Evolutionary conservation across 345 rosid species (phyloP).

Genomic region (Clausena lansium): DNA sequence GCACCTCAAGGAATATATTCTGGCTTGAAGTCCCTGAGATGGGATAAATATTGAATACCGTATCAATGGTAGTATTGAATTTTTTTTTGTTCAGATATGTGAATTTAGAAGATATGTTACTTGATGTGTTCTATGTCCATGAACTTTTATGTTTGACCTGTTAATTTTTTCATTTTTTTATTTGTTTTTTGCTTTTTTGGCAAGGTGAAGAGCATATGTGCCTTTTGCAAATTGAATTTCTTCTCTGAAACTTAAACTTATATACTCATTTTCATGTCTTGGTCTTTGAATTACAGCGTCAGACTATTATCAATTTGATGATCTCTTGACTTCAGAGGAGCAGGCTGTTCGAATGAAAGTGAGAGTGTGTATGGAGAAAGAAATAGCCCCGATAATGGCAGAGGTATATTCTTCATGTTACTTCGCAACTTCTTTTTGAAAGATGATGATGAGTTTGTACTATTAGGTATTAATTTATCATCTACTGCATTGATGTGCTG

Average conservation of each 20-base stretch:
- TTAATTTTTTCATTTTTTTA: background rate
- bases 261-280: slow-evolving; percentile 3
- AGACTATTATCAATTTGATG: slow-evolving; percentile 76
- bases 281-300: slow-evolving; percentile 49
- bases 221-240: background rate
- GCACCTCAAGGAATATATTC: no score
- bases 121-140: background rate
- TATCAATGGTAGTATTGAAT: background rate
- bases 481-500: background rate
- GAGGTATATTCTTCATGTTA: slow-evolving; percentile 46
- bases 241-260: background rate
- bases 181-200: background rate
- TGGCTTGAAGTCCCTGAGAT: no score
- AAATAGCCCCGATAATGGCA: slow-evolving; percentile 85
- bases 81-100: background rate
- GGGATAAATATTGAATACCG: no score
- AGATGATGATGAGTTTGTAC: background rate
- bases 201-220: background rate
- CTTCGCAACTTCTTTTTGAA: background rate
- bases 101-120: background rate
- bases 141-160: background rate
- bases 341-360: slow-evolving; percentile 61
- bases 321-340: slow-evolving; percentile 79
- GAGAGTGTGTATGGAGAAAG: slow-evolving; percentile 84
- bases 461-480: background rate